These are phyloP conservation scores for Chaetomiaceae sp. DNA, from an alignment of 2,329 filamentous ascomycete genomes.

Conservation along the genomic window DNA sequence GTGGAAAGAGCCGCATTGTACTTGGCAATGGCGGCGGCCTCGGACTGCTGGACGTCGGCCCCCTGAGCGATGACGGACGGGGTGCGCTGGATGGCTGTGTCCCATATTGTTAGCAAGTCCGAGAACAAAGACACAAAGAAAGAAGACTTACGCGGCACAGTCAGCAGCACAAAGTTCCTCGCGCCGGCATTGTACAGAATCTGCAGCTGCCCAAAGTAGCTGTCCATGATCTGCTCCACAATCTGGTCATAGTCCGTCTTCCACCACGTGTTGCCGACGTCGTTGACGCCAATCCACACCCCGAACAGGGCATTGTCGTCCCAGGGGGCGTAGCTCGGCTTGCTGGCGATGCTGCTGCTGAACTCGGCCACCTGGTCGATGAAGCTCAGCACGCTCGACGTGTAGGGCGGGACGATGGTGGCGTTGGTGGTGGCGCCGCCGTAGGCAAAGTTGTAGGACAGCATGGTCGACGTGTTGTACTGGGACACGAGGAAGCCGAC, in stretches of 20 bases:
- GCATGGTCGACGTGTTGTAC: slow-evolving; percentile 39
- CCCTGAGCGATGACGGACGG: slow-evolving; percentile 32
- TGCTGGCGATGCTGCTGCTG: slow-evolving; percentile 31
- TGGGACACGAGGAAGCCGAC: slow-evolving; percentile 41
- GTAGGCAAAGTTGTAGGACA: slow-evolving; percentile 48
- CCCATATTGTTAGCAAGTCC: slow-evolving; percentile 1
- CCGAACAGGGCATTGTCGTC: slow-evolving; percentile 42
- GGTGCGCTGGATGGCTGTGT: slow-evolving; percentile 38
- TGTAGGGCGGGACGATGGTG: slow-evolving; percentile 45
- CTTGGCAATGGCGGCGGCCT: slow-evolving; percentile 34
- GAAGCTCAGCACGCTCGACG: slow-evolving; percentile 44
- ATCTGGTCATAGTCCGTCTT: slow-evolving; percentile 37
- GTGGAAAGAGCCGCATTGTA: slow-evolving; percentile 36
- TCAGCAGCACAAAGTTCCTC: slow-evolving; percentile 45
- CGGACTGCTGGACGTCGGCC: slow-evolving; percentile 26
- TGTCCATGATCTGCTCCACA: slow-evolving; percentile 37
- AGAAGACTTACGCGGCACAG: slow-evolving; percentile 38
- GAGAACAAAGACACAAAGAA: not conserved
- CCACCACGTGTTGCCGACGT: slow-evolving; percentile 48
- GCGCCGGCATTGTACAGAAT: slow-evolving; percentile 42
- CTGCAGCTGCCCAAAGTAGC: slow-evolving; percentile 41
- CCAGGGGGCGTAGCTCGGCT: slow-evolving; percentile 38
- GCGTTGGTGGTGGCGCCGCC: slow-evolving; percentile 49
- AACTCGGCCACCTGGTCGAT: slow-evolving; percentile 49
- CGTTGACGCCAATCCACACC: slow-evolving; percentile 54